phyloP scores from a whole-genome alignment of 164 flowering plant genomes.

The Nelumbo lutea region DNA sequence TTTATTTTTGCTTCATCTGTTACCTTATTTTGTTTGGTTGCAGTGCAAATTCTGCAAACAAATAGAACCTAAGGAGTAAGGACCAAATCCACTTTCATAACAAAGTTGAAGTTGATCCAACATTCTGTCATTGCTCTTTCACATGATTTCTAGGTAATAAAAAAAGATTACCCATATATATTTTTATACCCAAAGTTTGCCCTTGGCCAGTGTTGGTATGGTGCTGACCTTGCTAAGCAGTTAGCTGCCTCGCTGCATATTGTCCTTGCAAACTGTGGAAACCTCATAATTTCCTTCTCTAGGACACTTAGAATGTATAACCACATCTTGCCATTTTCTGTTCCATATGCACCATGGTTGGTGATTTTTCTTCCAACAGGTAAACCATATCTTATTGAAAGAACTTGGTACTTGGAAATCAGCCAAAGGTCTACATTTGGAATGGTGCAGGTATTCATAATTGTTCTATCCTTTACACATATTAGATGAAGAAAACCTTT shows the following conservation, averaged over 20 bases:
- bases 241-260: constrained; percentile 41
- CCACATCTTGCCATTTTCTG: neutral
- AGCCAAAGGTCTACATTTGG: constrained; percentile 87
- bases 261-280: constrained; percentile 84
- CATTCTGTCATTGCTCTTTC: too few species aligned
- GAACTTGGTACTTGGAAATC: constrained; percentile 52
- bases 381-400: constrained; percentile 47
- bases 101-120: too few species aligned
- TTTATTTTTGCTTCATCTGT: too few species aligned
- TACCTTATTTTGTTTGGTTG: too few species aligned
- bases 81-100: too few species aligned
- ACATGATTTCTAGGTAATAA: too few species aligned
- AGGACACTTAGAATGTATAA: constrained; percentile 64
- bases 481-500: too few species aligned
- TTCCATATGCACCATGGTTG: neutral
- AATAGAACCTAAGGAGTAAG: too few species aligned
- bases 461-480: too few species aligned
- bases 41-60: too few species aligned
- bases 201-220: constrained; percentile 76
- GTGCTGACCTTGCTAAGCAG: constrained; percentile 78
- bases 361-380: constrained; percentile 32
- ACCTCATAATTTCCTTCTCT: constrained; percentile 78
- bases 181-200: neutral
- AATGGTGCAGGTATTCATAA: constrained; percentile 63
- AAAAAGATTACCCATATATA: too few species aligned